Evolutionary conservation across 148 eudicot species (phyloP).

Genomic region (Rhododendron vialii): DNA sequence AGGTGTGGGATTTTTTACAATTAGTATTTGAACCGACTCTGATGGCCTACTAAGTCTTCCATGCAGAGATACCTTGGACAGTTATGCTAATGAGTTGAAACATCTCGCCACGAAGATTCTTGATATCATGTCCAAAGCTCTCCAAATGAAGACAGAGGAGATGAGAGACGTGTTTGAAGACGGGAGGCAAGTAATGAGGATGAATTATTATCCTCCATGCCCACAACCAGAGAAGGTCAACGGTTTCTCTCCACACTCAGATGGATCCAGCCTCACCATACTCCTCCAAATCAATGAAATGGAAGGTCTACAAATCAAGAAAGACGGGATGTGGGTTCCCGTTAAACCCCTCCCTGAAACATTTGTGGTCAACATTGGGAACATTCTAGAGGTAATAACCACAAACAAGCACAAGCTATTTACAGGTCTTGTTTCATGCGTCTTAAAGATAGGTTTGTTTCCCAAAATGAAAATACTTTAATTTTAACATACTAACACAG

Average conservation of each 20-base stretch:
- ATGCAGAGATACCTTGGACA: conserved; percentile 16
- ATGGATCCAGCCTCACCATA: background rate
- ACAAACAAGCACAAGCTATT: too few relatives aligned
- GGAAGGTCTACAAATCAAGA: background rate
- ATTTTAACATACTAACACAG: too few relatives aligned
- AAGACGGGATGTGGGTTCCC: background rate
- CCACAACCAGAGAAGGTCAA: conserved; percentile 22
- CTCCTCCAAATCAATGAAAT: conserved; percentile 5
- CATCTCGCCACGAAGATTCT: conserved; percentile 13
- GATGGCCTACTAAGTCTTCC: background rate
- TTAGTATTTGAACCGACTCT: background rate
- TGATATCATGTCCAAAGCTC: conserved; percentile 8
- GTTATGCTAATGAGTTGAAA: conserved; percentile 10
- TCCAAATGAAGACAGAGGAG: conserved; percentile 10
- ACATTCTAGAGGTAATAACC: background rate
- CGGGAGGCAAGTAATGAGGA: background rate
- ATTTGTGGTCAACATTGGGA: conserved; percentile 7
- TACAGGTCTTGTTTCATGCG: too few relatives aligned
- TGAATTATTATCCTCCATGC: conserved; percentile 35
- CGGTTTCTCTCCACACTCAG: conserved; percentile 24
- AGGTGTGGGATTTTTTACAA: background rate
- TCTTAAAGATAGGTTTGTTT: too few relatives aligned
- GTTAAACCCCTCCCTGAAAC: conserved; percentile 14
- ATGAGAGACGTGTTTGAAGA: conserved; percentile 13
- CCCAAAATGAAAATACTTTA: too few relatives aligned